phyloP scores from a whole-genome alignment of 78 protist genomes.

The Mastigamoeba balamuthi region DNA sequence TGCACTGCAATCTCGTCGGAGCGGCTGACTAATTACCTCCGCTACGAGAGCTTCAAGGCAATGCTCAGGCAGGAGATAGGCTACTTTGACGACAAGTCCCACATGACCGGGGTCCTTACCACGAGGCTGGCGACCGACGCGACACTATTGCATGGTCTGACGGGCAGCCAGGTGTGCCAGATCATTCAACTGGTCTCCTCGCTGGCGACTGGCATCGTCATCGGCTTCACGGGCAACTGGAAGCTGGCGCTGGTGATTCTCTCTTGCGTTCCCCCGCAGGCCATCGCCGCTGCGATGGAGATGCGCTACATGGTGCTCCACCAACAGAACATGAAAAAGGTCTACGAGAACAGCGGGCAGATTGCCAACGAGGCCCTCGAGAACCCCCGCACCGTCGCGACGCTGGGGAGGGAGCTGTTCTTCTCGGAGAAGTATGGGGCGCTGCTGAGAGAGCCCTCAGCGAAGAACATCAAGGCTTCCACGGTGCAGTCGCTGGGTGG shows the following conservation, averaged over 20 bases:
- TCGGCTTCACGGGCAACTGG: conserved; percentile 48
- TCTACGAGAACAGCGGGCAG: conserved; percentile 29
- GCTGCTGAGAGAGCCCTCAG: background rate
- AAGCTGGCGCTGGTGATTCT: conserved; percentile 54
- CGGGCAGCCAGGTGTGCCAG: conserved; percentile 34
- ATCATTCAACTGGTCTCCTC: conserved; percentile 19
- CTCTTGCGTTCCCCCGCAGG: conserved; percentile 54
- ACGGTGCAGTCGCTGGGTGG: background rate
- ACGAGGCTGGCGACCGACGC: conserved; percentile 60
- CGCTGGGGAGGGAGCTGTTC: conserved; percentile 32
- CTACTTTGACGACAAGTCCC: conserved; percentile 34
- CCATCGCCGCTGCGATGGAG: conserved; percentile 9
- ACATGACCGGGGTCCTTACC: conserved; percentile 52
- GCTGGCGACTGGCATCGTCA: conserved; percentile 36
- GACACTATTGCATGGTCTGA: conserved; percentile 53
- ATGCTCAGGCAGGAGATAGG: conserved; percentile 51
- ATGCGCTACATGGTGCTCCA: background rate
- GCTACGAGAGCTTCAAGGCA: conserved; percentile 22
- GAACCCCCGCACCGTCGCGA: conserved; percentile 31
- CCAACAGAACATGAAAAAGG: background rate
- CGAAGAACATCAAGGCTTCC: background rate
- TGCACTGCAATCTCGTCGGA: conserved; percentile 29
- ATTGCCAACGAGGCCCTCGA: conserved; percentile 43
- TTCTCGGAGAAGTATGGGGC: background rate
- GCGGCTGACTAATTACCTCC: conserved; percentile 21